Evolutionary conservation across 2,329 filamentous ascomycete species (phyloP), one percentile per base, ranked within the genome.

Genomic region (Mycosphaerella sp.): DNA sequence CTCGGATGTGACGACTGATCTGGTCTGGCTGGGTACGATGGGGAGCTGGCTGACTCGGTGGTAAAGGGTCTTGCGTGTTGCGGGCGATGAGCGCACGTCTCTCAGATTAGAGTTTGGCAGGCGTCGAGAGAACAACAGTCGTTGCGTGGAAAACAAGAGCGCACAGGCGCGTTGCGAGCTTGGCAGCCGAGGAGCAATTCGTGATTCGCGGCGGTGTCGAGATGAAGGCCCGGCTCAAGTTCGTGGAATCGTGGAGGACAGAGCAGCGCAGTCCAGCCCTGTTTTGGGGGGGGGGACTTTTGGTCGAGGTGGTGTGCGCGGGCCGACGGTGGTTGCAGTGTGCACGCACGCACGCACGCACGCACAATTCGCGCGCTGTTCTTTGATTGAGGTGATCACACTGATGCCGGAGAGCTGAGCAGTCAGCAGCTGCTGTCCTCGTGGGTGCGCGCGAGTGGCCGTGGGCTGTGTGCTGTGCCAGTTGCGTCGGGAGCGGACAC

Each of bases 151-250:
- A 44, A 40, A 25, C 21, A 25, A 35, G 37, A 27, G 34, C 30
- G 56, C 56, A 54, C 53, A 37, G 56, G 43, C 50, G 18, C 16
- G 21, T 17, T 17, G 16, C 12, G 18, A n/a, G 39, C 56, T 59
- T 54, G 52, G 53, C 53, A 28, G 51, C 51, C 21, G 21, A 25
- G 21, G 3, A 42, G 49, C 50, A 51, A 45, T 45, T 49, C 44
- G 39, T 46, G 37, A 41, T 46, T 53, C 43, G 50, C 44, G 50
- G 46, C 47, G 9, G 40, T 47, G 42, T 42, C 35, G 54, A 47
- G 37, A 49, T 46, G 53, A 49, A 45, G 42, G 44, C 39, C 41
- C 56, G 56, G 53, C 45, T 54, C 53, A 56, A 59, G 27, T 27
- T 36, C 51, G 45, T 41, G 45, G 35, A n/a, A n/a, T n/a, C n/a